These are phyloP conservation scores for Olyra latifolia DNA, from an alignment of 176 grass and related monocot species.

Conservation along the genomic window DNA sequence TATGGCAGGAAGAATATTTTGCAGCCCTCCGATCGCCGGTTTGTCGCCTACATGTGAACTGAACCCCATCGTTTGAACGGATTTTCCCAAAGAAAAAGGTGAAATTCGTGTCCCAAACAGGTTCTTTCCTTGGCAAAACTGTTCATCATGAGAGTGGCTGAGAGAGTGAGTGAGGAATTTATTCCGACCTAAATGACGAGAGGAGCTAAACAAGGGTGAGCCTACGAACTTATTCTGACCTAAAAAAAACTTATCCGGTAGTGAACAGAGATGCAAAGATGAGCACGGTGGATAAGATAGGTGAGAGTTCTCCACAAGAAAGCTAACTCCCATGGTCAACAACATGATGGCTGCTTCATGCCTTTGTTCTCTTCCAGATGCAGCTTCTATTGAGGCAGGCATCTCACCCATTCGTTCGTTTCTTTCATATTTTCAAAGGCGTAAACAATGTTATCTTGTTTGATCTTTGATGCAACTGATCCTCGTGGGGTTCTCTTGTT, in stretches of 20 bases:
- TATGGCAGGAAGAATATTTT: background rate
- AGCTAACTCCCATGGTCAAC: constrained; percentile 34
- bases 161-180: background rate
- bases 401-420: background rate
- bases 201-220: background rate
- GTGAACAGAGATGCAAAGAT: constrained; percentile 32
- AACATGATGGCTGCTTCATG: constrained; percentile 22
- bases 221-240: constrained; percentile 26
- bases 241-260: constrained; percentile 29
- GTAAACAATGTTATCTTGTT: constrained; percentile 41
- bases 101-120: background rate
- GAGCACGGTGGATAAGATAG: constrained; percentile 31
- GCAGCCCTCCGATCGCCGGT: background rate
- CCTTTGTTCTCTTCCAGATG: background rate
- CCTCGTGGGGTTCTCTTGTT: background rate
- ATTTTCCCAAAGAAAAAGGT: background rate
- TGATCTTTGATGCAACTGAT: background rate
- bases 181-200: constrained; percentile 7
- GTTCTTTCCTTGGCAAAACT: background rate
- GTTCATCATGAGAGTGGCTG: background rate
- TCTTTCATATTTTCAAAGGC: background rate
- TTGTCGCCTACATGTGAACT: constrained; percentile 15
- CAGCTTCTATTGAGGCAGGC: constrained; percentile 11
- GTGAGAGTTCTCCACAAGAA: constrained; percentile 41
- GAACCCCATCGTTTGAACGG: background rate